Evolutionary conservation across 306 rosid genomes (phyloP), one percentile per base, ranked within the genome.

Genomic region (Quercus agrifolia): DNA sequence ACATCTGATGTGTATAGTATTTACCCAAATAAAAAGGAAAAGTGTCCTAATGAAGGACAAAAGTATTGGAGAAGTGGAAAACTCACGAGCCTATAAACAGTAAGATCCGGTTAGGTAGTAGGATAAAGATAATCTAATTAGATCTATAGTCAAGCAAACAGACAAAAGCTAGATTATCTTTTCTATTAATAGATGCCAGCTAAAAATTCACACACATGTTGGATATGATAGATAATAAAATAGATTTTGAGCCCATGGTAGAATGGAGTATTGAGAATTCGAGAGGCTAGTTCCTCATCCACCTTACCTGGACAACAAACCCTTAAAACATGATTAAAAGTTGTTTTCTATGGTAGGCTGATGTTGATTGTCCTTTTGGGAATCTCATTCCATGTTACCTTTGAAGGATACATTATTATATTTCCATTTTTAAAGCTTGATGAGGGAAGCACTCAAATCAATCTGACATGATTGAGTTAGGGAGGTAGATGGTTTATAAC

Each of bases 111-210:
- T 38, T 77, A 83, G 86, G 81, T 80, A 74, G 71, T 69, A 41
- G 64, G 55, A 55, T 71, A 55, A 64, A 66, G 66, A 59, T 71
- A 56, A 56, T 81, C 78, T 78, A 78, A 10, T 46, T 21, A 70
- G 83, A 56, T 79, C 81, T 78, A 79, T 75, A 75, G 77, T 83
- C 78, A 75, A 74, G 82, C 82, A 80, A 71, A 75, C 73, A 79
- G 91, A 78, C 85, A 78, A 85, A 79, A 52, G 59, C 76, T 70
- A 77, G 74, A 51, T 74, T 72, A 76, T 57, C 79, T 49, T 82
- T 70, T 13, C 70, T 35, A n/a, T 71, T 21, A 28, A 49, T 62
- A 35, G 75, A 15, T 61, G 74, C 78, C 79, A 77, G 78, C 82
- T 54, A 27, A 67, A 76, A 75, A 19, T 6, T 18, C 54, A 69